These are phyloP conservation scores for Debaryomyces sp. DNA, from an alignment of 1,139 yeast species.

Conservation along the genomic window DNA sequence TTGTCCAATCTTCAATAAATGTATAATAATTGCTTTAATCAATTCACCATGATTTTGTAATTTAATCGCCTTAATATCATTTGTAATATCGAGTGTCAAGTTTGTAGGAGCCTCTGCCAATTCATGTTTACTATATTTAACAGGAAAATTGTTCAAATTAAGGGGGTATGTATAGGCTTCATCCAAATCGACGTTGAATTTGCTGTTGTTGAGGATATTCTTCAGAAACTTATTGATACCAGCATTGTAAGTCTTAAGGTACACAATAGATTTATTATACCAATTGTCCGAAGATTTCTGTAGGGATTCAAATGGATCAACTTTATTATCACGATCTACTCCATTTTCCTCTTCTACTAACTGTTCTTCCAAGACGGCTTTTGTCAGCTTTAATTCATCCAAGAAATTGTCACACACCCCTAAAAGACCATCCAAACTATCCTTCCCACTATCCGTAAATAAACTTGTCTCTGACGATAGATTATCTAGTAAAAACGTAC, in stretches of 20 bases:
- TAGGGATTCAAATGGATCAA: slow-evolving; percentile 7
- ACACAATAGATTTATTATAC: slow-evolving; percentile 40
- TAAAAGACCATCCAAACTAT: slow-evolving; percentile 22
- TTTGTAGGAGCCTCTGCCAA: neutral
- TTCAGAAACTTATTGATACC: slow-evolving; percentile 41
- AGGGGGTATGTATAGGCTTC: slow-evolving; percentile 49
- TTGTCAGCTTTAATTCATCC: slow-evolving; percentile 29
- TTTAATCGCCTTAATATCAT: slow-evolving; percentile 19
- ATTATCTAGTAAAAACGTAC: slow-evolving; percentile 29
- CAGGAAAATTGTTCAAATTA: slow-evolving; percentile 35
- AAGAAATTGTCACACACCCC: slow-evolving; percentile 29
- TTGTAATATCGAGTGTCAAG: slow-evolving; percentile 9
- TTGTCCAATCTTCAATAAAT: slow-evolving; percentile 46
- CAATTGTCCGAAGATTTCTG: slow-evolving; percentile 24
- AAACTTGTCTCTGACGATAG: slow-evolving; percentile 31
- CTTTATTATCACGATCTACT: neutral
- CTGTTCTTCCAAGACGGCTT: slow-evolving; percentile 26
- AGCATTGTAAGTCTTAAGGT: slow-evolving; percentile 41
- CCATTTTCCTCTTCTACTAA: slow-evolving; percentile 14
- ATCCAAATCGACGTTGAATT: slow-evolving; percentile 38
- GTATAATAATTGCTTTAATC: slow-evolving; percentile 44
- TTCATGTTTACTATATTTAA: slow-evolving; percentile 10
- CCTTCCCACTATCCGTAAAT: slow-evolving; percentile 27
- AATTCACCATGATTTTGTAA: slow-evolving; percentile 36
- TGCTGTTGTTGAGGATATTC: slow-evolving; percentile 34